Evolutionary conservation across 352 stramenopile genomes (phyloP), one percentile per base, ranked within the genome.

Genomic region (Phytophthora hybrid): DNA sequence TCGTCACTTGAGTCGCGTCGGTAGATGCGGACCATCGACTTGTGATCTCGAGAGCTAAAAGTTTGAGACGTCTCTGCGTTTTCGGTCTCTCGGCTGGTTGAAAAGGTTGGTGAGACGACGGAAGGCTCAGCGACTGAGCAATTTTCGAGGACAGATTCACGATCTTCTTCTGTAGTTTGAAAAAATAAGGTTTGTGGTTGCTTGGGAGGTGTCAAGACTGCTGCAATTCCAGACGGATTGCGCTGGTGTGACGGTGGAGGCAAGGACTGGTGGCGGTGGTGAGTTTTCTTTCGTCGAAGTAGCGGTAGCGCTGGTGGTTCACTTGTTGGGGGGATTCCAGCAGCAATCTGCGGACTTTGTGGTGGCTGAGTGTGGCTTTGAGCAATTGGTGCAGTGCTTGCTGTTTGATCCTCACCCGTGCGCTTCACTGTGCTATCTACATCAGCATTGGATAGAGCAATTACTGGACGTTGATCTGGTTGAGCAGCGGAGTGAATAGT

Each of bases 131-230:
- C 34, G 11, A 59, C 34, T 34, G 61, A 72, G 41, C 67, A 73
- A 5, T 23, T 72, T 58, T 67, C 34, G 9, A 76, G 19, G 26
- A 34, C 66, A 13, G 71, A 74, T 18, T 63, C 23, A 2, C 62
- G 57, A 49, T 73, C 62, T 60, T 70, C 59, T 18, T 62, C 52
- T 13, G 26, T 9, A 14, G 44, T 69, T 41, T 79, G 72, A n/a
- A 79, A 79, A 58, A 73, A 79, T n/a, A 79, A 51, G 1, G 67
- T 58, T 21, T 73, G 66, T 8, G 49, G 16, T 55, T 75, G 72
- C 41, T 77, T 77, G 18, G 41, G 21, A 31, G 59, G 63, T 3
- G 59, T 63, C 26, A 57, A 55, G 3, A 63, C 23, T 26, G 61
- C 34, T 51, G 54, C 4, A 41, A 63, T 47, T 19, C 49, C 49